Evolutionary conservation across 2,329 filamentous ascomycete genomes (phyloP), one percentile per base, ranked within the genome.

Genomic region (Apiospora malaysiana): DNA sequence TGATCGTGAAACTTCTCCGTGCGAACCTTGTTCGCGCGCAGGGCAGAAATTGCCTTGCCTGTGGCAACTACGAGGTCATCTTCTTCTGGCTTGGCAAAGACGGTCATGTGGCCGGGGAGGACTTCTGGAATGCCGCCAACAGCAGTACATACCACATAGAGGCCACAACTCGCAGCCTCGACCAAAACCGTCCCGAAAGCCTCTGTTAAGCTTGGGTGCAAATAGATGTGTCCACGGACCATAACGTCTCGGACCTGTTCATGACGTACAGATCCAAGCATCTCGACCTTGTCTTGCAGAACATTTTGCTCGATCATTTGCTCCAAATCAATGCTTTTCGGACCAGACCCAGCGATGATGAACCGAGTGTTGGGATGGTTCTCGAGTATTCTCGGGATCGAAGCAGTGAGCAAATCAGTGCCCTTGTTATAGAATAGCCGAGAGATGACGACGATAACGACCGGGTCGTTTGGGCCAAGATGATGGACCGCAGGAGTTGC

Each of bases 381-480:
- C 68, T 94, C 92, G 40, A 98, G 88, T 69, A 99, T 97, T 66
- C 95, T 91, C 0, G 96, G 96, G 69, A 99, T 97, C 4, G 94
- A 94, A 14, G 95, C 96, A 32, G 97, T 97, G n/a, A 99, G 88
- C 0, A 99, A 89, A 80, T 99, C 97, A 1, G 94, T 98, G 72
- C 96, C 96, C 81, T 99, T 99, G 83, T 99, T 99, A 83, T 98
- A 98, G 82, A 98, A 99, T 1, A 99, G 90, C 25, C 96, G 94
- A 10, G 95, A 98, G 73, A 99, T 97, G 25, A 99, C 95, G 1
- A 99, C 94, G 71, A 99, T 98, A 9, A 94, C 98, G 77, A 99
- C 95, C 14, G 91, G 92, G 76, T 98, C 95, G 74, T 94, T 88
- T 0, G 94, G 93, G 0, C 93, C 93, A 2, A 97, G 87, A 8